Evolutionary conservation across 768 basidiomycete genomes (phyloP).

Genomic region (Termitomyces sp.): DNA sequence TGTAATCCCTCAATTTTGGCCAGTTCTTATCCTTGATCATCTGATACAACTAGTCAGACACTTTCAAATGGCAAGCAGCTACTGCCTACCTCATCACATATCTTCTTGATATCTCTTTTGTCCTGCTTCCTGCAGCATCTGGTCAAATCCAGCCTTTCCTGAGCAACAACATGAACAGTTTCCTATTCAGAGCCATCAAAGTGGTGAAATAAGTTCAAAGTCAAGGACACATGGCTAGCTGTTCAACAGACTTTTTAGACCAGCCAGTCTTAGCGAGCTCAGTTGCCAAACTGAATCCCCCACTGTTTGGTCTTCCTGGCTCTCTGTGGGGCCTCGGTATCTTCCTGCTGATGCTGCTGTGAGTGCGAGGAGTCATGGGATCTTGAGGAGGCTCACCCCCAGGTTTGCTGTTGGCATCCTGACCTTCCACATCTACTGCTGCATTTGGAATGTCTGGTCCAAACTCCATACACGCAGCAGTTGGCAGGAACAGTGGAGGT

Average conservation of each 20-base stretch:
- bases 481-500: not conserved
- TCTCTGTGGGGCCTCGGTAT: constrained; percentile 5
- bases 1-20: constrained; percentile 3
- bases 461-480: not conserved
- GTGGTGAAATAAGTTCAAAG: not conserved
- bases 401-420: not conserved
- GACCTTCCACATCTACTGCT: not conserved
- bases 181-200: not conserved
- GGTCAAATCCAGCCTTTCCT: not conserved
- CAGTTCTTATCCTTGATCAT: constrained; percentile 7
- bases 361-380: not conserved
- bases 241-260: constrained; percentile 3
- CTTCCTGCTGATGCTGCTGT: not conserved
- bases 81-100: constrained; percentile 1
- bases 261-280: not conserved
- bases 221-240: not conserved
- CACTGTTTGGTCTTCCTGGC: constrained; percentile 5
- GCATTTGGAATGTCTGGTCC: not conserved
- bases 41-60: not conserved
- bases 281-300: constrained; percentile 1
- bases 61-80: not conserved
- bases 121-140: constrained; percentile 1
- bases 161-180: not conserved
- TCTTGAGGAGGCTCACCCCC: not conserved
- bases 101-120: not conserved